Conservation (phyloP, 257 asterid species). For the Primulina tabacum region DNA sequence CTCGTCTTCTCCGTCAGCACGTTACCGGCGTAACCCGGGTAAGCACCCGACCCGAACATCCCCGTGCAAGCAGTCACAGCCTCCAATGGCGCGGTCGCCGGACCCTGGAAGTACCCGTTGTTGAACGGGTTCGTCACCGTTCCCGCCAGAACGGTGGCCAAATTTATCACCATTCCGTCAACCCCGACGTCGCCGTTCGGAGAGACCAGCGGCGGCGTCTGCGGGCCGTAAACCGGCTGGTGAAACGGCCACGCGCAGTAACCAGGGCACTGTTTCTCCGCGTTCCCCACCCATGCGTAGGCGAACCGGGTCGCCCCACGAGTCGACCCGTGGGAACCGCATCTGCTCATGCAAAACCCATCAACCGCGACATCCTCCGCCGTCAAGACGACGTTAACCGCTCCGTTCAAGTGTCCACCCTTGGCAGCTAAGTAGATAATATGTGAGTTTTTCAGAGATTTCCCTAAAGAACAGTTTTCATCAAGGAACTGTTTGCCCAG, state of each 20-base stretch:
- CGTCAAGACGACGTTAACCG: slow-evolving; percentile 27
- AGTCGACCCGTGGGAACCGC: slow-evolving; percentile 29
- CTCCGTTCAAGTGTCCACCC: slow-evolving; percentile 21
- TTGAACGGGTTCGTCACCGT: slow-evolving; percentile 30
- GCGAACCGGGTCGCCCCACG: slow-evolving; percentile 25
- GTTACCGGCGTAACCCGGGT: slow-evolving; percentile 26
- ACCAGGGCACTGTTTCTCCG: slow-evolving; percentile 31
- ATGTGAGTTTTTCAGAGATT: slow-evolving; percentile 19
- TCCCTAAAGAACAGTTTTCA: slow-evolving; percentile 24
- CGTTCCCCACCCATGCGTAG: slow-evolving; percentile 30
- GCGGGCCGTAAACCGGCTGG: slow-evolving; percentile 32
- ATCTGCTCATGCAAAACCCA: slow-evolving; percentile 24
- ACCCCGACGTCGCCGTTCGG: slow-evolving; percentile 34
- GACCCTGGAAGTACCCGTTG: slow-evolving; percentile 29
- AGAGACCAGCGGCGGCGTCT: slow-evolving; percentile 24
- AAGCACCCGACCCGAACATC: slow-evolving; percentile 26
- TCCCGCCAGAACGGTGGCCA: slow-evolving; percentile 31
- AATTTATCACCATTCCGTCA: slow-evolving; percentile 25
- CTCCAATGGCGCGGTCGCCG: slow-evolving; percentile 27
- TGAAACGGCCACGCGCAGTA: slow-evolving; percentile 32
- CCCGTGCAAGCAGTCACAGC: slow-evolving; percentile 30
- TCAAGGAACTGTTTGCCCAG: slow-evolving; percentile 28
- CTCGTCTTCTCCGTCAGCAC: slow-evolving; percentile 25
- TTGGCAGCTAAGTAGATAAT: slow-evolving; percentile 20
- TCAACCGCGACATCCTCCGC: slow-evolving; percentile 27